Percentiles rank a stretch among this genome's conserved stretches.
phyloP scores from a whole-genome alignment of 2,329 filamentous ascomycete genomes.

The Aspergillus pseudotamarii region DNA sequence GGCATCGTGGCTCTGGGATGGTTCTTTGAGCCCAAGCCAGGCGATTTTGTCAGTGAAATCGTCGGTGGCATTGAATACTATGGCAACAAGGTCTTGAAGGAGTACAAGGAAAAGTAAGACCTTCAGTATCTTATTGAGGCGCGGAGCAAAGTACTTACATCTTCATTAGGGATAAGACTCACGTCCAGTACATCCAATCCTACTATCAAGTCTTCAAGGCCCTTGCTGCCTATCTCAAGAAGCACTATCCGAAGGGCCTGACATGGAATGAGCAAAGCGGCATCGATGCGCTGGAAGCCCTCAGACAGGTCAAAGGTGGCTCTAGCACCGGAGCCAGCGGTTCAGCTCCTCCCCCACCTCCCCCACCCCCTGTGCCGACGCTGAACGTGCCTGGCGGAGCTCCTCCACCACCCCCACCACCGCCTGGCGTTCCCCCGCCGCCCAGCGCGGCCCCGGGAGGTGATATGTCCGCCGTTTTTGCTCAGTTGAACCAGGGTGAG shows the following conservation, averaged over 20 bases:
- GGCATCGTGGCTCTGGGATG: constrained; percentile 88
- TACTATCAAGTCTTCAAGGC: constrained; percentile 90
- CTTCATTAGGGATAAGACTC: constrained; percentile 67
- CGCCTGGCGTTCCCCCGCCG: constrained; percentile 62
- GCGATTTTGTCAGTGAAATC: constrained; percentile 81
- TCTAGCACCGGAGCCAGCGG: constrained; percentile 39
- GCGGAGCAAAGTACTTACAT: constrained; percentile 18
- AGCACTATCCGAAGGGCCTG: constrained; percentile 8
- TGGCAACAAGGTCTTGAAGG: constrained; percentile 89
- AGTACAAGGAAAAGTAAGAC: constrained; percentile 77
- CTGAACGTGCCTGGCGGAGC: constrained; percentile 56
- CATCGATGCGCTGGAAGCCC: constrained; percentile 69
- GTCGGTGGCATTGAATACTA: constrained; percentile 87
- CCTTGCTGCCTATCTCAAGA: constrained; percentile 57
- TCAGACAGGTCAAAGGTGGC: constrained; percentile 57
- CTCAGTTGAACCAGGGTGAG: constrained; percentile 84
- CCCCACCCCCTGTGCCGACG: constrained; percentile 51
- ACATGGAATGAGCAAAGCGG: constrained; percentile 74
- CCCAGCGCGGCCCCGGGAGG: constrained; percentile 45
- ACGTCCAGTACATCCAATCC: constrained; percentile 87
- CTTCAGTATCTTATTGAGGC: neutral
- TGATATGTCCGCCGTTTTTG: constrained; percentile 87
- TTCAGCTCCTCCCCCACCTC: constrained; percentile 51
- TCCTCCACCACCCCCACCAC: constrained; percentile 70
- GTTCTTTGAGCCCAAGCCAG: constrained; percentile 83